phyloP scores from a whole-genome alignment of 176 grass and related monocot genomes.

The Carex scoparia region DNA sequence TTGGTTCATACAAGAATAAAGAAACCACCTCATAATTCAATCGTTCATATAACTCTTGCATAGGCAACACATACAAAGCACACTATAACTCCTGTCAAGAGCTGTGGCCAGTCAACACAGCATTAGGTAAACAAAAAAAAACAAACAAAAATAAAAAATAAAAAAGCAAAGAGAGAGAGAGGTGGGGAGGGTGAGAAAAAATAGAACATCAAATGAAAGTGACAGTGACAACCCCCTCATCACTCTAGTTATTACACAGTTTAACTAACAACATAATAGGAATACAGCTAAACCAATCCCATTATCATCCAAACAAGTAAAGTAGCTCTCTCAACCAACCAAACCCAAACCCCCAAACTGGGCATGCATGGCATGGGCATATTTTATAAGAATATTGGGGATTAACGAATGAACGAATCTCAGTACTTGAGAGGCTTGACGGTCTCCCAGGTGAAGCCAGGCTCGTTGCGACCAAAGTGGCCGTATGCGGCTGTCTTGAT shows the following conservation, averaged over 20 bases:
- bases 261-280: background rate
- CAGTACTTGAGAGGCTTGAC: conserved; percentile 36
- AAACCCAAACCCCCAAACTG: background rate
- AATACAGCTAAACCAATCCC: background rate
- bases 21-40: background rate
- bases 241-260: background rate
- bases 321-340: background rate
- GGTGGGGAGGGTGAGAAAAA: background rate
- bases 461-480: conserved; percentile 35
- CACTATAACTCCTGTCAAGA: background rate
- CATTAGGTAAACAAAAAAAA: background rate
- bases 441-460: conserved; percentile 40
- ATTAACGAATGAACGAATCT: background rate
- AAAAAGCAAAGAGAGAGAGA: background rate
- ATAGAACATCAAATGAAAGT: background rate
- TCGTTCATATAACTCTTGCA: background rate
- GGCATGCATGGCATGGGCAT: background rate
- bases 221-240: background rate
- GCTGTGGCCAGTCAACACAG: background rate
- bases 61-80: background rate
- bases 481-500: conserved; percentile 37
- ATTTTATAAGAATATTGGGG: background rate
- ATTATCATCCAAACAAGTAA: background rate
- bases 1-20: too few species aligned
- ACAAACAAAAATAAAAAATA: too few species aligned